These are phyloP conservation scores for Leishmania guyanensis DNA, from an alignment of 208 protist genomes.

Conservation along the genomic window DNA sequence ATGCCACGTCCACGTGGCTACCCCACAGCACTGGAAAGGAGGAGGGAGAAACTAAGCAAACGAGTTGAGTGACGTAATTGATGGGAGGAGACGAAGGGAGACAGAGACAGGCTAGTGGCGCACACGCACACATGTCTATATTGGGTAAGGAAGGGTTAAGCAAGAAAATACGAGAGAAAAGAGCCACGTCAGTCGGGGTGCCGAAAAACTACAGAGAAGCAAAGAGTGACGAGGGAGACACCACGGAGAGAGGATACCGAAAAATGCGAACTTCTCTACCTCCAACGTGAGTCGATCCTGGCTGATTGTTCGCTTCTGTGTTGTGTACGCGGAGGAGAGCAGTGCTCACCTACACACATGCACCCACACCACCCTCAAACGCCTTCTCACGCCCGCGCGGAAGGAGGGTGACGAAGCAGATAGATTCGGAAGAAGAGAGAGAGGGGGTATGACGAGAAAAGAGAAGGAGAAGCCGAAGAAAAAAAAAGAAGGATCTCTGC, in stretches of 20 bases:
- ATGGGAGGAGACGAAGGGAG: not conserved
- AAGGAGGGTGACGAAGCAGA: not conserved
- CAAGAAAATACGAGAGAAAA: not conserved
- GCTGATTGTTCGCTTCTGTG: not conserved
- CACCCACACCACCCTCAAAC: not conserved
- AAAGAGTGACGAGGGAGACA: not conserved
- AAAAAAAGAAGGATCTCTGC: not conserved
- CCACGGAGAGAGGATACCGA: not conserved
- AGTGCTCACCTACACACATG: not conserved
- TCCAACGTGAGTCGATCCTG: not conserved
- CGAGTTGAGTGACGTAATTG: not conserved
- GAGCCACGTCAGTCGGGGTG: not conserved
- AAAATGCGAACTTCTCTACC: not conserved
- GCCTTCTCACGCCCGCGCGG: not conserved
- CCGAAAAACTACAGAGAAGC: not conserved
- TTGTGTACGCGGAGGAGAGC: not conserved
- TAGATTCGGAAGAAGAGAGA: not conserved
- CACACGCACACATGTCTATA: not conserved
- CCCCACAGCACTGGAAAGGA: not conserved
- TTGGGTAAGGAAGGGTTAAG: not conserved
- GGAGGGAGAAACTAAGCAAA: not conserved
- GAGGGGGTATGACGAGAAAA: not conserved
- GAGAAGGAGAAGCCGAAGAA: not conserved
- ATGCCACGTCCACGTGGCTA: conserved; percentile 3
- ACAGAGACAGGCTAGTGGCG: not conserved